phyloP scores from a whole-genome alignment of 75 land plant species.

The Picea sitchensis region DNA sequence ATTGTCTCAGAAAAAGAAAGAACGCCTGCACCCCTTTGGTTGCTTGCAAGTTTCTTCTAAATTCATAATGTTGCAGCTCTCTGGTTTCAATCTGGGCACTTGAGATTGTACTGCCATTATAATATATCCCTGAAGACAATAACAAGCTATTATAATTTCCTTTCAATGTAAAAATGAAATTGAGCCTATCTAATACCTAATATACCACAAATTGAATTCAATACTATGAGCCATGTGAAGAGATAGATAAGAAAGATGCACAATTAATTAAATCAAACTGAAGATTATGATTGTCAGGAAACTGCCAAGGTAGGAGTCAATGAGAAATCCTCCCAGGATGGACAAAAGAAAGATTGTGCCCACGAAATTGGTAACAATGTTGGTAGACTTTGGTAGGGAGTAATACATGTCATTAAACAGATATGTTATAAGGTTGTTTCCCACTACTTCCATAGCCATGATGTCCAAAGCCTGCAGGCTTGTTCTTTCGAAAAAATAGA shows the following conservation, averaged over 20 bases:
- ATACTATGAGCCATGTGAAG: not conserved
- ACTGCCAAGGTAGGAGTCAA: conserved; percentile 75
- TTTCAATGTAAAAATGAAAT: not conserved
- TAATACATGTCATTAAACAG: conserved; percentile 76
- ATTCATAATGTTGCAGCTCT: conserved; percentile 38
- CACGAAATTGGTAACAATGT: conserved; percentile 72
- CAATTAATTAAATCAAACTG: conserved; percentile 64
- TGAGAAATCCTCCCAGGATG: conserved; percentile 74
- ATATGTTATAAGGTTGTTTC: conserved; percentile 82
- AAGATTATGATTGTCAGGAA: conserved; percentile 80
- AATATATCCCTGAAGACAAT: conserved; percentile 56
- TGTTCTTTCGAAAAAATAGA: conserved; percentile 13
- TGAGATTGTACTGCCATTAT: conserved; percentile 75
- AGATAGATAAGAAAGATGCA: conserved; percentile 21
- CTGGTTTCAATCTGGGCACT: conserved; percentile 59
- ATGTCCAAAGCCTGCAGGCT: conserved; percentile 86
- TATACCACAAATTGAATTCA: not conserved
- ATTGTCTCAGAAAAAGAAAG: conserved; percentile 55
- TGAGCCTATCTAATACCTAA: not conserved
- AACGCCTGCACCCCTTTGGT: conserved; percentile 54
- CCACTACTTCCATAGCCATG: conserved; percentile 82
- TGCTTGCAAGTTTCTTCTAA: conserved; percentile 20
- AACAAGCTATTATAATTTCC: not conserved
- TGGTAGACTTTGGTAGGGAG: conserved; percentile 57
- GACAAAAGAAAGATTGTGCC: conserved; percentile 69